Base-by-base conservation (phyloP, 768 basidiomycete genomes). In the Termitomyces sp. region DNA sequence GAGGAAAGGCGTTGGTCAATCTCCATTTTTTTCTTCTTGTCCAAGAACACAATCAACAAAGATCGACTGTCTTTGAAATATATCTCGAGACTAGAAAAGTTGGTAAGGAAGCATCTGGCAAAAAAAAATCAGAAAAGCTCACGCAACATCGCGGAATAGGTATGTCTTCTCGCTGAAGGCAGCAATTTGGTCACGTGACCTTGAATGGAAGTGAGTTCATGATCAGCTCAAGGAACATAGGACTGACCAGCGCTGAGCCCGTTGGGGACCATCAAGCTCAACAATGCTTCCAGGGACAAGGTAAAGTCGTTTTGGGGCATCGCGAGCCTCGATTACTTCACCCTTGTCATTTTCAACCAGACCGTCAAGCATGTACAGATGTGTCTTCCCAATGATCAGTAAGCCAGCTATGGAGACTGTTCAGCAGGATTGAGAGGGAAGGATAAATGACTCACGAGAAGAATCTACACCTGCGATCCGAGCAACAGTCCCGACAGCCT, bases 21-120 rank as follows among this genome's bases (percentile, higher is more conserved):
- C 12, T 82, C 81, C 37, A 82, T 80, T 45, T 91, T 80, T 48
- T 82, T 82, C 59, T 81, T 74, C 65, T 84, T 84, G 58, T 85
- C 85, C 21, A 86, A 72, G 70, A 97, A 95, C 2, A 95, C 89
- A 31, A 92, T 77, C 21, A 98, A 76, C 44, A 97, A 75, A 16
- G 92, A 95, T 7, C 92, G 84, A 62, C 92, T 93, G 64, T 98
- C 95, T 63, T 85, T 88, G 78, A 97, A 93, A 72, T 95, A 96
- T 10, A 98, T 79, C 68, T 98, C 95, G 16, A 97, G 76, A 0
- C 92, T 95, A 59, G 9, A 37, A 16, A 32, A 53, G 38, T 58
- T 37, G 44, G 35, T 46, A 21, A 40, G 17, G 32, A 49, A 55
- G n/a, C 53, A 45, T 27, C 6, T 7, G 43, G 5, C 31, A 31